phyloP scores from a whole-genome alignment of 176 grass and related monocot genomes.

The Microstegium vimineum region DNA sequence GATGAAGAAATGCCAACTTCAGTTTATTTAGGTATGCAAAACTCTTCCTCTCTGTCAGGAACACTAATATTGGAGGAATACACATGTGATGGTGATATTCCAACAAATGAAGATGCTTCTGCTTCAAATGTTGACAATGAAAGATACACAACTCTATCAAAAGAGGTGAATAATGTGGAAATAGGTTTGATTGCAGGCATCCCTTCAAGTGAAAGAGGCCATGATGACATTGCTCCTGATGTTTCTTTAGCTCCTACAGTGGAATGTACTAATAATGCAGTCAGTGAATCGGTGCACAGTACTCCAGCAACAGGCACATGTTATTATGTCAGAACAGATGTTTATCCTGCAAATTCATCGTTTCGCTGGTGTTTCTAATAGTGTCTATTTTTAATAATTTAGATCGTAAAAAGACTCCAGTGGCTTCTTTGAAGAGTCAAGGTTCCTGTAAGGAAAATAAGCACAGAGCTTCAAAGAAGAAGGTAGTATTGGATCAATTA shows the following conservation, averaged over 20 bases:
- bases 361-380: constrained; percentile 22
- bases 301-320: neutral
- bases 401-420: constrained; percentile 19
- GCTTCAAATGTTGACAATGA: neutral
- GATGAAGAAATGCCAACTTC: constrained; percentile 6
- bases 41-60: neutral
- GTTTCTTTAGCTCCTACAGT: neutral
- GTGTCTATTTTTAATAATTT: neutral
- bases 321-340: neutral
- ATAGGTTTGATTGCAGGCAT: neutral
- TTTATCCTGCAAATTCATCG: constrained; percentile 10
- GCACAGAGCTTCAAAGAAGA: neutral
- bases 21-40: constrained; percentile 7
- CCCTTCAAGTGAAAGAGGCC: neutral
- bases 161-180: neutral
- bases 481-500: constrained; percentile 12
- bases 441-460: neutral
- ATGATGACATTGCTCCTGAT: neutral
- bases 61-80: constrained; percentile 18
- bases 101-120: neutral
- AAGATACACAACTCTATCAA: neutral
- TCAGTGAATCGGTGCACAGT: neutral
- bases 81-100: neutral
- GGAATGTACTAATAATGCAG: neutral
- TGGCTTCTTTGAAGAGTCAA: constrained; percentile 8